Conservation (phyloP, 176 grass and related monocot genomes). For the Metroxylon sagu region DNA sequence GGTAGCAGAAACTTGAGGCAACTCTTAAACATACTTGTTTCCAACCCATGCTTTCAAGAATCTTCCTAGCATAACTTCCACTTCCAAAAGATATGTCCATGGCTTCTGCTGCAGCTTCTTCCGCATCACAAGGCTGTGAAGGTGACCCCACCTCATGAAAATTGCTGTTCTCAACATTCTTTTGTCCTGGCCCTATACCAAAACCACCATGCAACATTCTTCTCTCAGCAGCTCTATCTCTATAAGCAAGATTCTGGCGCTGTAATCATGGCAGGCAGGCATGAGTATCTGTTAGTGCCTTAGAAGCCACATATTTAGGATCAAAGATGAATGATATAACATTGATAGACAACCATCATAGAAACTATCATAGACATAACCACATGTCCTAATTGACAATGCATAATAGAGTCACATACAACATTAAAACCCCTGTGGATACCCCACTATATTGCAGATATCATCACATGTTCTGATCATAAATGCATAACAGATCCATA, state of each 20-base stretch:
- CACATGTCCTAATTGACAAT: no score
- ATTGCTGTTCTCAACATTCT: constrained; percentile 10
- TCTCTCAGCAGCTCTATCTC: constrained; percentile 84
- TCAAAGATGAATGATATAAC: no score
- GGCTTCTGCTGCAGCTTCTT: constrained; percentile 39
- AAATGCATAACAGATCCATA: no score
- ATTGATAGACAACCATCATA: no score
- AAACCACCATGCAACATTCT: constrained; percentile 54
- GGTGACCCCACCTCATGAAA: constrained; percentile 32
- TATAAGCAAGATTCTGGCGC: constrained; percentile 38
- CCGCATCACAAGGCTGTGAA: constrained; percentile 24
- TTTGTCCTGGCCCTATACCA: constrained; percentile 70
- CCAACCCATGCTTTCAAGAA: constrained; percentile 95
- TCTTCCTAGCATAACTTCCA: constrained; percentile 59
- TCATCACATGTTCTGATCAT: no score
- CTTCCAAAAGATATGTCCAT: constrained; percentile 37
- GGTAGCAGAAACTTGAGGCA: background rate
- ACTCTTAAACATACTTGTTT: constrained; percentile 48
- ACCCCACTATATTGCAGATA: no score
- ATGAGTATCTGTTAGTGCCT: no score
- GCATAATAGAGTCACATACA: no score
- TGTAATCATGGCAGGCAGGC: background rate
- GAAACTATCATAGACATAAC: no score
- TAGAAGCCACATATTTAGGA: no score
- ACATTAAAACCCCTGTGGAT: no score